phyloP scores from a whole-genome alignment of 331 rosid species.

The Rhamnella rubrinervis region DNA sequence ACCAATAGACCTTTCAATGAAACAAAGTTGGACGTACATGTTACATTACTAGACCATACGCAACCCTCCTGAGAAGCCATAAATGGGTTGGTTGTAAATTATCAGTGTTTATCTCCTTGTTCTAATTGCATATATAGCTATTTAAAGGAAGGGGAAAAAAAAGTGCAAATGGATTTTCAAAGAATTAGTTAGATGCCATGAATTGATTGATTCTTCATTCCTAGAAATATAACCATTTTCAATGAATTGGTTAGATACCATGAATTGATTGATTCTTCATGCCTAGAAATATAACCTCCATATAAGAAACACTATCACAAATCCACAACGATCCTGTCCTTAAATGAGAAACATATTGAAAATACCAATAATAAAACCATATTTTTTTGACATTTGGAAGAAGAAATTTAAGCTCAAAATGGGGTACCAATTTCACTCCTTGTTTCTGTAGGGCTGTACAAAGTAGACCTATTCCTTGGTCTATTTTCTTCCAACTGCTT shows the following conservation, averaged over 20 bases:
- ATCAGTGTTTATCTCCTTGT: too few species aligned
- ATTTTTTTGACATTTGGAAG: slow-evolving; percentile 22
- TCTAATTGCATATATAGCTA: too few species aligned
- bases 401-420: slow-evolving; percentile 48
- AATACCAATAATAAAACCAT: slow-evolving; percentile 23
- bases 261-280: slow-evolving; percentile 17
- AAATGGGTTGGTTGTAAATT: too few species aligned
- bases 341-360: neutral
- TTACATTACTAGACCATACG: too few species aligned
- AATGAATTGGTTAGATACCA: slow-evolving; percentile 1
- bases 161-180: too few species aligned
- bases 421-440: slow-evolving; percentile 98
- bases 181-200: too few species aligned
- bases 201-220: too few species aligned
- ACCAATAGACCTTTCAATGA: too few species aligned
- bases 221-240: too few species aligned
- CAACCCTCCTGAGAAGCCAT: too few species aligned
- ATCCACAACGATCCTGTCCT: slow-evolving; percentile 11
- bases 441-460: slow-evolving; percentile 95
- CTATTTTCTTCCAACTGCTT: slow-evolving; percentile 97
- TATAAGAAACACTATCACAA: slow-evolving; percentile 20
- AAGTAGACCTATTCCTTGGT: slow-evolving; percentile 95
- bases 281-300: slow-evolving; percentile 24
- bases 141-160: neutral
- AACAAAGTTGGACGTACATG: too few species aligned